phyloP scores from a whole-genome alignment of 1,139 yeast species.

The Saccharomycopsis hybrid region DNA sequence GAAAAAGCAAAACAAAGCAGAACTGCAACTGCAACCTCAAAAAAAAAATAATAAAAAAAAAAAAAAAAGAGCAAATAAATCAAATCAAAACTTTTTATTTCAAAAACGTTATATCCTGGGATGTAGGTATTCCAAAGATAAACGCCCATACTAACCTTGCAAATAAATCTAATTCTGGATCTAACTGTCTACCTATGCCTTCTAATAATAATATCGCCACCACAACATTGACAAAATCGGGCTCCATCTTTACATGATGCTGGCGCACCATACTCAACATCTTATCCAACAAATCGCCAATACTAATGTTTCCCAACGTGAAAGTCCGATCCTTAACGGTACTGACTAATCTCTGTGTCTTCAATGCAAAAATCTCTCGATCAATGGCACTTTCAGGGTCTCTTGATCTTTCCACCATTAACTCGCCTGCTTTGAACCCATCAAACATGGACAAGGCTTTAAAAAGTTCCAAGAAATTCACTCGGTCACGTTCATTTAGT shows the following conservation, averaged over 20 bases:
- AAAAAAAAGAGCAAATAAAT: too few species aligned
- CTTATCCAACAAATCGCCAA: slow-evolving; percentile 84
- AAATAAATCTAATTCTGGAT: slow-evolving; percentile 87
- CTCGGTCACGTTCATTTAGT: slow-evolving; percentile 65
- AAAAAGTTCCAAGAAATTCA: slow-evolving; percentile 83
- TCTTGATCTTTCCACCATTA: slow-evolving; percentile 89
- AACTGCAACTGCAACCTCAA: slow-evolving; percentile 3
- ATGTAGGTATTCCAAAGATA: slow-evolving; percentile 52
- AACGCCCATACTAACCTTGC: slow-evolving; percentile 82
- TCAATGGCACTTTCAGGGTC: slow-evolving; percentile 91
- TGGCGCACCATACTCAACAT: slow-evolving; percentile 85
- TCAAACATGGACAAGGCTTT: slow-evolving; percentile 86
- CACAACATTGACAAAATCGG: slow-evolving; percentile 89
- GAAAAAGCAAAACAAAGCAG: slow-evolving; percentile 2
- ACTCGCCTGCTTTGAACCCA: slow-evolving; percentile 90
- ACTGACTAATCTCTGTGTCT: slow-evolving; percentile 77
- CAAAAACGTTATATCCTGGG: slow-evolving; percentile 12
- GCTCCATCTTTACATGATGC: slow-evolving; percentile 97
- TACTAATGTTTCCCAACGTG: slow-evolving; percentile 84
- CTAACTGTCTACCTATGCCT: slow-evolving; percentile 91
- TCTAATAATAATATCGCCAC: slow-evolving; percentile 85
- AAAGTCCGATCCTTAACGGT: slow-evolving; percentile 82
- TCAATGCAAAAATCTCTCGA: slow-evolving; percentile 76
- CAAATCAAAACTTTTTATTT: background rate
- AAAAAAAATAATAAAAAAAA: too few species aligned